Evolutionary conservation across 2,329 filamentous ascomycete genomes (phyloP).

Genomic region (Paecilomyces formosus): DNA sequence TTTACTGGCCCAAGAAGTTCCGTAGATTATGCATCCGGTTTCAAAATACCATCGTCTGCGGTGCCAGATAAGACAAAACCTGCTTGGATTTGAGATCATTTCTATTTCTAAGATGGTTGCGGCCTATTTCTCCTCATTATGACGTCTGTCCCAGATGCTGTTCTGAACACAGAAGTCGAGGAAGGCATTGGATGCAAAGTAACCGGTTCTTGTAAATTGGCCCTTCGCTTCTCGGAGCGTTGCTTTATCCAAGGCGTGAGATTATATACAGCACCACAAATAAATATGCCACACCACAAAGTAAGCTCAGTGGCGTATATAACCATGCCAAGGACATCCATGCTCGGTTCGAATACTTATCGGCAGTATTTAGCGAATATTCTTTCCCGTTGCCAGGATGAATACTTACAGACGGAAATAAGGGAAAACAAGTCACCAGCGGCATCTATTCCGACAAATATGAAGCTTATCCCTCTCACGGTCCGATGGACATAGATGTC

Average conservation of each 20-base stretch:
- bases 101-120: not conserved
- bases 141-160: conserved; percentile 30
- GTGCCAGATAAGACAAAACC: not conserved
- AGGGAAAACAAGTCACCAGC: conserved; percentile 61
- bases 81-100: not conserved
- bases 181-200: conserved; percentile 43
- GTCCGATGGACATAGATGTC: conserved; percentile 61
- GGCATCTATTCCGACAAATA: conserved; percentile 65
- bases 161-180: conserved; percentile 55
- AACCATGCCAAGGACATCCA: conserved; percentile 56
- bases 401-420: conserved; percentile 45
- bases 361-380: not conserved
- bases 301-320: conserved; percentile 61
- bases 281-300: conserved; percentile 61
- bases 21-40: not conserved
- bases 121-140: not conserved
- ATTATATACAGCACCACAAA: conserved; percentile 59
- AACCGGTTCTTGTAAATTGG: conserved; percentile 5
- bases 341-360: not conserved
- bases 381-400: not conserved
- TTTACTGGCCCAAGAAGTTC: not conserved
- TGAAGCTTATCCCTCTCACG: conserved; percentile 63
- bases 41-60: not conserved
- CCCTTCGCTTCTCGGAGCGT: conserved; percentile 4
- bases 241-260: conserved; percentile 49